Evolutionary conservation across 352 stramenopile species (phyloP), one percentile per base, ranked within the genome.

Genomic region (Aphanomyces invadans): DNA sequence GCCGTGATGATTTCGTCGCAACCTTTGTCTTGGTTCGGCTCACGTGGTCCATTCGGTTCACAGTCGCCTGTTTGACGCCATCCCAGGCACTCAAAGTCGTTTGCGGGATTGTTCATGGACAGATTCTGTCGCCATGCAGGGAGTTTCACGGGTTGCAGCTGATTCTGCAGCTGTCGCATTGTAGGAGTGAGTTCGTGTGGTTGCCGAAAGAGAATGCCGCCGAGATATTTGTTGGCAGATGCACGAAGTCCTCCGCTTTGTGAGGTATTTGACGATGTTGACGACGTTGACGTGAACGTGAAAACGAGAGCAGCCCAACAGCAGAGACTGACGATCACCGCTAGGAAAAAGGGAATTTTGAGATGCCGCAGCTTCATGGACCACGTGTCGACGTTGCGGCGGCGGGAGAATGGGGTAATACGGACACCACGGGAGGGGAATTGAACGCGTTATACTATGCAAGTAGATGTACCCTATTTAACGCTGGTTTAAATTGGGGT

Each of bases 21-120:
- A 59, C n/a, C n/a, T 32, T 67, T 67, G 60, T 67, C 60, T 21
- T 67, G 15, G 23, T 67, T 28, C 32, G 25, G 31, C 38, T 67
- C 60, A 4, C 60, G 45, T n/a, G 60, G 60, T 19, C 60, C 60
- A 33, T 67, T 26, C 4, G 60, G 60, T 1, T 49, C 48, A 25
- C 60, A 67, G 11, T 57, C 60, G 42, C 60, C 60, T 39, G 60
- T 67, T 39, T 67, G 60, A 12, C 60, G 60, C 60, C 60, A 67
- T 21, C 60, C 60, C 12, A 67, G 26, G 33, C 60, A 67, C 26
- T 67, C 60, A 32, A 51, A 67, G 29, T 67, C 60, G 49, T 59
- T 23, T 32, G 55, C 54, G 33, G 60, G 31, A 33, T n/a, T 57
- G 49, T 7, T 42, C 36, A 42, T 42, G 7, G 36, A 42, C 36